phyloP scores from a whole-genome alignment of 352 stramenopile genomes.

The Plasmopara viticola region DNA sequence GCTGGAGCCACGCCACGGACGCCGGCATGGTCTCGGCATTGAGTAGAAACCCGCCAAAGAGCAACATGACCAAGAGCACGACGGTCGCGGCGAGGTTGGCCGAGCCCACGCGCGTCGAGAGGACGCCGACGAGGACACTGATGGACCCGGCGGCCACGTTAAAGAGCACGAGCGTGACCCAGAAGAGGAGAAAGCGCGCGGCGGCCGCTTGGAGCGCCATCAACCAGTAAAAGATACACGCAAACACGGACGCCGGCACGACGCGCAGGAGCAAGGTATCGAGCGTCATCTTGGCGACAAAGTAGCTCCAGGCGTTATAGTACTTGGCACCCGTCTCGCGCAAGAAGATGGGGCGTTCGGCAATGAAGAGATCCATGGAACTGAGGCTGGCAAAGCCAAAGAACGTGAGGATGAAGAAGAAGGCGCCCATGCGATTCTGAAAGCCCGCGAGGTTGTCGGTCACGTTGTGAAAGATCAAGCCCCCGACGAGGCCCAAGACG shows the following conservation, averaged over 20 bases:
- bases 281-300: slow-evolving; percentile 64
- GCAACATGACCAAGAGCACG: slow-evolving; percentile 70
- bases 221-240: slow-evolving; percentile 85
- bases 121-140: slow-evolving; percentile 64
- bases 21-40: slow-evolving; percentile 75
- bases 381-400: slow-evolving; percentile 82
- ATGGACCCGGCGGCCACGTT: slow-evolving; percentile 73
- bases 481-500: slow-evolving; percentile 51
- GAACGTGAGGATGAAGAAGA: slow-evolving; percentile 84
- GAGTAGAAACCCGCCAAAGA: slow-evolving; percentile 85
- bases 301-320: slow-evolving; percentile 75
- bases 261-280: slow-evolving; percentile 73
- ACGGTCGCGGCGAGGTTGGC: slow-evolving; percentile 73
- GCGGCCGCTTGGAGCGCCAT: slow-evolving; percentile 68
- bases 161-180: slow-evolving; percentile 68
- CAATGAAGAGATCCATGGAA: slow-evolving; percentile 81
- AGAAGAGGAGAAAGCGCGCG: slow-evolving; percentile 60
- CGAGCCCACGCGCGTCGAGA: slow-evolving; percentile 52
- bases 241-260: slow-evolving; percentile 65
- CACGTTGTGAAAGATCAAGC: slow-evolving; percentile 77
- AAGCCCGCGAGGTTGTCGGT: slow-evolving; percentile 78
- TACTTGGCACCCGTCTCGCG: slow-evolving; percentile 75
- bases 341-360: slow-evolving; percentile 67
- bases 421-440: slow-evolving; percentile 78
- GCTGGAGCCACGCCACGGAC: slow-evolving; percentile 63